These are phyloP conservation scores for Penicillium freii DNA, from an alignment of 2,329 filamentous ascomycete genomes.

Conservation along the genomic window DNA sequence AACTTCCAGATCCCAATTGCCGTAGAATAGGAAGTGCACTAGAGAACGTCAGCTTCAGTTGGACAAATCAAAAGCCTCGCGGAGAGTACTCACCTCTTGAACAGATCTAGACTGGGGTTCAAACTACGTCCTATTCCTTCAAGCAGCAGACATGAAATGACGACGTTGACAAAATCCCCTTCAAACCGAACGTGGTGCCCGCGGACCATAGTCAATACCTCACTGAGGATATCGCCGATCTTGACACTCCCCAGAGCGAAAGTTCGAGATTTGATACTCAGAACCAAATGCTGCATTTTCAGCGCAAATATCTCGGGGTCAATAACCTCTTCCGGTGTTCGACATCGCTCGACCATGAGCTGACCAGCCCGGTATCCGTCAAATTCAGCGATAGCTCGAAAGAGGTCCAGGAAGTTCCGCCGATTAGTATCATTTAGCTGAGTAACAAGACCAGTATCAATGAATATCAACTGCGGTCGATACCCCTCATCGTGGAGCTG, in stretches of 20 bases:
- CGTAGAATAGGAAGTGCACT: slow-evolving; percentile 87
- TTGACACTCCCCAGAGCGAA: slow-evolving; percentile 91
- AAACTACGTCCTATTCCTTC: slow-evolving; percentile 90
- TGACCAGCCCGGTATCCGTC: slow-evolving; percentile 94
- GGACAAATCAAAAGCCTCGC: background rate
- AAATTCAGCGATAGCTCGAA: slow-evolving; percentile 93
- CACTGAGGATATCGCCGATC: slow-evolving; percentile 90
- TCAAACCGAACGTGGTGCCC: slow-evolving; percentile 89
- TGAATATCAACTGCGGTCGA: slow-evolving; percentile 91
- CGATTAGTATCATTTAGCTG: slow-evolving; percentile 86
- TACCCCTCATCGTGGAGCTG: slow-evolving; percentile 85
- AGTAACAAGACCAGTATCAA: slow-evolving; percentile 93
- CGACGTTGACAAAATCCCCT: slow-evolving; percentile 97
- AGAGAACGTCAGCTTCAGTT: slow-evolving; percentile 16
- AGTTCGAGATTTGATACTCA: slow-evolving; percentile 85
- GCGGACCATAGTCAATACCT: slow-evolving; percentile 88
- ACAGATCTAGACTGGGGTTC: slow-evolving; percentile 82
- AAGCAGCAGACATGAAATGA: slow-evolving; percentile 87
- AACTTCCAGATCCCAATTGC: slow-evolving; percentile 68
- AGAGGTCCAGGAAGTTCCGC: slow-evolving; percentile 88
- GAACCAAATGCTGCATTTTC: slow-evolving; percentile 93
- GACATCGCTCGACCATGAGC: slow-evolving; percentile 92
- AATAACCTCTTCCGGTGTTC: slow-evolving; percentile 85
- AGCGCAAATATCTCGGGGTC: slow-evolving; percentile 88
- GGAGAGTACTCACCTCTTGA: slow-evolving; percentile 59